Percentiles rank a stretch among this genome's conserved stretches.
phyloP scores from a whole-genome alignment of 2,329 filamentous ascomycete species.

The Cladosporium sp. region DNA sequence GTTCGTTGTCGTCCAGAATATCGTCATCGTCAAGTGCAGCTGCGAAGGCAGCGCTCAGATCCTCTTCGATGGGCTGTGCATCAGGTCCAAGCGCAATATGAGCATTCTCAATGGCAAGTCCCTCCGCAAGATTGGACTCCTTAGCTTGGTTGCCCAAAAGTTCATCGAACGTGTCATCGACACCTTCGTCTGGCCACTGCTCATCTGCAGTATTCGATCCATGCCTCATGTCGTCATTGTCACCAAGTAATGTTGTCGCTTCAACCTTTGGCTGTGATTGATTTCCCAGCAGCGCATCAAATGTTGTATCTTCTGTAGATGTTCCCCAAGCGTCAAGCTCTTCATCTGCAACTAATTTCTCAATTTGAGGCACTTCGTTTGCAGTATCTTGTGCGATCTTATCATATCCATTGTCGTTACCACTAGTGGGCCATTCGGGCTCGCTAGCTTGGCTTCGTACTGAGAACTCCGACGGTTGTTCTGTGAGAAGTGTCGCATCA shows the following conservation, averaged over 20 bases:
- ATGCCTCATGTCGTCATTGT: not conserved
- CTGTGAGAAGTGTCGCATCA: not conserved
- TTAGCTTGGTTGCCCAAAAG: slow-evolving; percentile 7
- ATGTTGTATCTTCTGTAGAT: slow-evolving; percentile 8
- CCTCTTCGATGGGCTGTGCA: slow-evolving; percentile 42
- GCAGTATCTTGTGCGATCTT: slow-evolving; percentile 13
- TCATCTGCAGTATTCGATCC: slow-evolving; percentile 1
- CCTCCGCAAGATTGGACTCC: slow-evolving; percentile 8
- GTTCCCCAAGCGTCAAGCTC: slow-evolving; percentile 11
- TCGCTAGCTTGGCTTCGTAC: not conserved
- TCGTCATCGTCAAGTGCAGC: slow-evolving; percentile 71
- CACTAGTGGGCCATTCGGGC: slow-evolving; percentile 8
- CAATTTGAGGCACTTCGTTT: too few relatives aligned
- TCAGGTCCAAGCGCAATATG: not conserved
- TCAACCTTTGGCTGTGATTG: not conserved
- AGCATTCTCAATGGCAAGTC: slow-evolving; percentile 6
- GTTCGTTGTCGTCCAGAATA: slow-evolving; percentile 33
- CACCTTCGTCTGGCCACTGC: slow-evolving; percentile 4
- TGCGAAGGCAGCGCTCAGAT: slow-evolving; percentile 77
- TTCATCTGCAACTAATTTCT: not conserved
- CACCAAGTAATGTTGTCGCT: not conserved
- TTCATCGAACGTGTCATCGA: slow-evolving; percentile 13
- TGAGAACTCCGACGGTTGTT: not conserved
- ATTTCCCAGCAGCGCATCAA: not conserved
- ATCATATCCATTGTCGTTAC: slow-evolving; percentile 21